Conservation (phyloP, 371 early-diverging fungal genomes). For the Haplosporangium sp. region DNA sequence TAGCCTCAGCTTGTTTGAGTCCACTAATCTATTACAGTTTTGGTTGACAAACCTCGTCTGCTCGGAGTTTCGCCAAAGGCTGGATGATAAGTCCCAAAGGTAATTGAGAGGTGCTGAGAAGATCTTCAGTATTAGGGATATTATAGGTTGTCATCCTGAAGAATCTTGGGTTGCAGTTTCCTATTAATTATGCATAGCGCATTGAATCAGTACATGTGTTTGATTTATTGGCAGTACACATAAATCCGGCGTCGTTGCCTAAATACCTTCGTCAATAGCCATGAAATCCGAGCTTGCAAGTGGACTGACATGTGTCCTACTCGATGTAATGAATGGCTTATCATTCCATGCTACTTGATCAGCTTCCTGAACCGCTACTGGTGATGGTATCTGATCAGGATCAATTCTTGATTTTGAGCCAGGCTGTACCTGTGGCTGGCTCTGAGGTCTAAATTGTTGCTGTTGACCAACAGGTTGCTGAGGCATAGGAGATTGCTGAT, state of each 20-base stretch:
- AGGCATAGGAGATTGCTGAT: slow-evolving; percentile 63
- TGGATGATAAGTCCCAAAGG: slow-evolving; percentile 92
- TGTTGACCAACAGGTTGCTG: slow-evolving; percentile 36
- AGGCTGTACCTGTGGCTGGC: slow-evolving; percentile 23
- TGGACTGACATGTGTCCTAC: slow-evolving; percentile 73
- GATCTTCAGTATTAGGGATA: slow-evolving; percentile 84
- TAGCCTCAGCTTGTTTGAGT: background rate
- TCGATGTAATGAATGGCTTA: slow-evolving; percentile 78
- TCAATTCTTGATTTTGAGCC: slow-evolving; percentile 78
- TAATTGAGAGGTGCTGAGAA: slow-evolving; percentile 78
- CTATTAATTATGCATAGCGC: slow-evolving; percentile 42
- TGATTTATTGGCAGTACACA: background rate
- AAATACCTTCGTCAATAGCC: slow-evolving; percentile 85
- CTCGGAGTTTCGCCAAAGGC: slow-evolving; percentile 85
- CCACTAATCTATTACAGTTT: background rate
- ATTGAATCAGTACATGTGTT: background rate
- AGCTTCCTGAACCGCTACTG: slow-evolving; percentile 80
- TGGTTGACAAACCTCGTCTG: slow-evolving; percentile 67
- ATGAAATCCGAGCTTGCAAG: slow-evolving; percentile 81
- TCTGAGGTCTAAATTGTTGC: slow-evolving; percentile 62
- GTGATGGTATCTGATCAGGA: slow-evolving; percentile 94
- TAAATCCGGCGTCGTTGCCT: background rate
- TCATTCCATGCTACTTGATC: slow-evolving; percentile 79
- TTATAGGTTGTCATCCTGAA: slow-evolving; percentile 88
- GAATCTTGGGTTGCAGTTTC: slow-evolving; percentile 92